Conservation (phyloP, 176 grass and related monocot species). For the Musa itinerans region DNA sequence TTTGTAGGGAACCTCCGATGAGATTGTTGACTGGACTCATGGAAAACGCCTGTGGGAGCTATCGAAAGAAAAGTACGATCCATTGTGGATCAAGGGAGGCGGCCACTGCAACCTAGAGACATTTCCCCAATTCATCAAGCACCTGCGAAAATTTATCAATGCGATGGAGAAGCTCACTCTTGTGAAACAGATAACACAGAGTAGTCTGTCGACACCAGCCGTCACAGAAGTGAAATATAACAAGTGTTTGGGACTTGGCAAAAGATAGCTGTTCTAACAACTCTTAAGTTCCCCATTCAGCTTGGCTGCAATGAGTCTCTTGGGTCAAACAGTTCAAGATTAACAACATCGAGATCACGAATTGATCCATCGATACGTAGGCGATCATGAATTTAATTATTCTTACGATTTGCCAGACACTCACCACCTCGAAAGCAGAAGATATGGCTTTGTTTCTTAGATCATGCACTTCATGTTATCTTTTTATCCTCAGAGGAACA, state of each 20-base stretch:
- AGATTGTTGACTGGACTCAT: slow-evolving; percentile 84
- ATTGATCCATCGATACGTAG: background rate
- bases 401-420: slow-evolving; percentile 8
- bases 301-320: background rate
- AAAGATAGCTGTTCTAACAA: slow-evolving; percentile 20
- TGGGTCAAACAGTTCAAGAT: background rate
- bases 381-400: slow-evolving; percentile 5
- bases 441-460: too few species aligned
- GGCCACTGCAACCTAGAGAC: slow-evolving; percentile 95
- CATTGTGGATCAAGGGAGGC: slow-evolving; percentile 78
- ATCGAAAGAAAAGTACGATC: slow-evolving; percentile 87
- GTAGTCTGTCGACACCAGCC: slow-evolving; percentile 25
- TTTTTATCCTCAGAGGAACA: too few species aligned
- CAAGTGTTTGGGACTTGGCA: slow-evolving; percentile 89
- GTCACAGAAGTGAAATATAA: slow-evolving; percentile 59
- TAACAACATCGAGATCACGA: background rate
- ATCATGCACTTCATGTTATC: too few species aligned
- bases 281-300: background rate
- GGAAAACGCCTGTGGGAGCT: slow-evolving; percentile 94
- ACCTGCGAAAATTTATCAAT: slow-evolving; percentile 67
- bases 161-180: slow-evolving; percentile 74
- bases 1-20: slow-evolving; percentile 74
- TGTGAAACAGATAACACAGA: slow-evolving; percentile 25
- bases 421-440: background rate
- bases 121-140: slow-evolving; percentile 81